Evolutionary conservation across 495 filamentous ascomycete species (phyloP).

Genomic region (Acidomyces sp.): DNA sequence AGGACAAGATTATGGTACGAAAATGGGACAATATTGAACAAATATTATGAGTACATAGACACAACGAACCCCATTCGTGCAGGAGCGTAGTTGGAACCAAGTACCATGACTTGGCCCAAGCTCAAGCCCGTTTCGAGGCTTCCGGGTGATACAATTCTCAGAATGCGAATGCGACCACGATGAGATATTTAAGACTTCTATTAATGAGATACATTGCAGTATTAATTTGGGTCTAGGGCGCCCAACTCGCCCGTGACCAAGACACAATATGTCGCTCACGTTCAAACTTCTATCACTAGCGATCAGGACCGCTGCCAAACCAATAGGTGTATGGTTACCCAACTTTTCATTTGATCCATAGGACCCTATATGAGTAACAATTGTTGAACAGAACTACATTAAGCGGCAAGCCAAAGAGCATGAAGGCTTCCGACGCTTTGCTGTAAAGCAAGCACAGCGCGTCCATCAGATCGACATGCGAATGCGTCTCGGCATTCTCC

Average conservation of each 20-base stretch:
- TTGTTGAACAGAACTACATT: conserved; percentile 63
- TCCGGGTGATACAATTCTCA: not conserved
- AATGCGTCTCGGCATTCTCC: conserved; percentile 67
- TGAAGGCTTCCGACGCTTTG: conserved; percentile 67
- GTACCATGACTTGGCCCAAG: too few species aligned
- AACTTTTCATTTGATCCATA: not conserved
- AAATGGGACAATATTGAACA: too few species aligned
- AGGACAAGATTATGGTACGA: too few species aligned
- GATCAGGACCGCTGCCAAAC: conserved; percentile 59
- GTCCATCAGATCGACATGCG: conserved; percentile 94
- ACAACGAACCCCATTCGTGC: too few species aligned
- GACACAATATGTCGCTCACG: conserved; percentile 42
- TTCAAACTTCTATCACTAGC: conserved; percentile 56
- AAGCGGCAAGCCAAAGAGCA: conserved; percentile 92
- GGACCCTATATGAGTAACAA: conserved; percentile 1
- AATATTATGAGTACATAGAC: too few species aligned
- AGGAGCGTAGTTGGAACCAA: too few species aligned
- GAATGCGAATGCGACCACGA: too few species aligned
- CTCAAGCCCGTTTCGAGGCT: not conserved
- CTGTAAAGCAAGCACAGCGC: conserved; percentile 62
- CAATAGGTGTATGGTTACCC: conserved; percentile 61
- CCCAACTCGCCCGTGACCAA: not conserved
- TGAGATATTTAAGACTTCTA: too few species aligned
- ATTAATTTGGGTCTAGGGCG: conserved; percentile 8
- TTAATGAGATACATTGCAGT: too few species aligned